A percentile compares a stretch with the other conserved stretches of the same genome.
These are phyloP conservation scores for Chaetomium tenue DNA, from an alignment of 495 filamentous ascomycete species.

Conservation along the genomic window DNA sequence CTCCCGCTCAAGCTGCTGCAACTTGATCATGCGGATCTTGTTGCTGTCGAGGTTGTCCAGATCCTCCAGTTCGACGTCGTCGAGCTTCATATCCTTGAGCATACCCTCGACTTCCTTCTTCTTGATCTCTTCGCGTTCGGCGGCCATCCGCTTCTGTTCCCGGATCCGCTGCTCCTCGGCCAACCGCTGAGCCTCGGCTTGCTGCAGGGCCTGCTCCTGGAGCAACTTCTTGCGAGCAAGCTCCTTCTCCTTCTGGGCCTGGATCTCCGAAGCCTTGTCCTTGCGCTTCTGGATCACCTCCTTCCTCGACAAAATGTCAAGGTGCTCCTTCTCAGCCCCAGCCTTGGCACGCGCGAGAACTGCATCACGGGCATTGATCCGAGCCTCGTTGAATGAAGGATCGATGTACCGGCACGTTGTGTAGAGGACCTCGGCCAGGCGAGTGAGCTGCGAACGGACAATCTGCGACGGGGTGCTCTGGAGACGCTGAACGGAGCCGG, in stretches of 20 bases:
- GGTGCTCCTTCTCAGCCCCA: constrained; percentile 88
- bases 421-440: constrained; percentile 86
- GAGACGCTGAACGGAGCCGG: constrained; percentile 83
- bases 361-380: constrained; percentile 71
- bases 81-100: constrained; percentile 86
- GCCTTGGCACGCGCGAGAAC: constrained; percentile 77
- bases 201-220: constrained; percentile 78
- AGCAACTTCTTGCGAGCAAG: constrained; percentile 80
- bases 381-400: constrained; percentile 75
- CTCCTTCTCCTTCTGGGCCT: constrained; percentile 86
- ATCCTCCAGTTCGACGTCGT: constrained; percentile 75
- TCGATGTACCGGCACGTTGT: constrained; percentile 94
- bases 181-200: constrained; percentile 82
- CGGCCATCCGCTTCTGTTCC: constrained; percentile 81
- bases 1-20: constrained; percentile 93
- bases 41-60: constrained; percentile 81
- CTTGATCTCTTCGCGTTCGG: constrained; percentile 87
- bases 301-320: constrained; percentile 81
- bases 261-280: constrained; percentile 79
- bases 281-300: constrained; percentile 95
- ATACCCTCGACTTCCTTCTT: constrained; percentile 94
- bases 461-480: constrained; percentile 98
- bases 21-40: constrained; percentile 87
- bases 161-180: constrained; percentile 88
- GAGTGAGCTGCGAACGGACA: constrained; percentile 88